Percentiles rank a stretch among this genome's conserved stretches.
These are phyloP conservation scores for Ogataea hybrid DNA, from an alignment of 1,139 yeast genomes.

Conservation along the genomic window DNA sequence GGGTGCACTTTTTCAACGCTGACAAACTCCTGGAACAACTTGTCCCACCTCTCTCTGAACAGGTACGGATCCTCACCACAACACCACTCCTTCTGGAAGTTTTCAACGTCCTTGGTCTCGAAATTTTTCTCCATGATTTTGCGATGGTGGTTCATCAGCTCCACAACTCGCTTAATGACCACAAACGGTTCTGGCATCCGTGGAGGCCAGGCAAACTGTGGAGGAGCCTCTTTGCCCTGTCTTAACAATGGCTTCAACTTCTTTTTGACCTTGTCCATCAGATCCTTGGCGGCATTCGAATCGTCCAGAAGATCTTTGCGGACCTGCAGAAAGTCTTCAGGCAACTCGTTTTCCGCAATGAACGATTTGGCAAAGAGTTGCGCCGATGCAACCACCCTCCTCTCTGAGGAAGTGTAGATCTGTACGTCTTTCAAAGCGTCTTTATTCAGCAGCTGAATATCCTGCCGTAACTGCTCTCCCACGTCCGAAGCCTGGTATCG, in stretches of 20 bases:
- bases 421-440: constrained; percentile 82
- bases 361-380: constrained; percentile 83
- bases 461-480: constrained; percentile 95
- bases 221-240: constrained; percentile 98
- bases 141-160: constrained; percentile 90
- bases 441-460: constrained; percentile 79
- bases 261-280: constrained; percentile 97
- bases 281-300: constrained; percentile 95
- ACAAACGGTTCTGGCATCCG: constrained; percentile 97
- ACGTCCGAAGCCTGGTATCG: constrained; percentile 90
- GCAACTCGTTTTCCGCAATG: constrained; percentile 68
- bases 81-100: constrained; percentile 86
- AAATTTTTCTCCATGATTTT: constrained; percentile 83
- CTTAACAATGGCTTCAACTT: constrained; percentile 90
- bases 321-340: constrained; percentile 76
- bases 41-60: constrained; percentile 97
- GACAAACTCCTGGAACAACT: constrained; percentile 86
- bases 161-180: constrained; percentile 91
- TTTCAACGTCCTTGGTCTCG: constrained; percentile 58
- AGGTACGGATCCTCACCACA: constrained; percentile 92
- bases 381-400: constrained; percentile 92
- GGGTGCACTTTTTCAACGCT: constrained; percentile 97
- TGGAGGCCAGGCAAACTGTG: constrained; percentile 98
- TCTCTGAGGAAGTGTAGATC: constrained; percentile 88
- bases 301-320: constrained; percentile 93